Evolutionary conservation across 2,329 filamentous ascomycete species (phyloP).

Genomic region (Monascus ruber): DNA sequence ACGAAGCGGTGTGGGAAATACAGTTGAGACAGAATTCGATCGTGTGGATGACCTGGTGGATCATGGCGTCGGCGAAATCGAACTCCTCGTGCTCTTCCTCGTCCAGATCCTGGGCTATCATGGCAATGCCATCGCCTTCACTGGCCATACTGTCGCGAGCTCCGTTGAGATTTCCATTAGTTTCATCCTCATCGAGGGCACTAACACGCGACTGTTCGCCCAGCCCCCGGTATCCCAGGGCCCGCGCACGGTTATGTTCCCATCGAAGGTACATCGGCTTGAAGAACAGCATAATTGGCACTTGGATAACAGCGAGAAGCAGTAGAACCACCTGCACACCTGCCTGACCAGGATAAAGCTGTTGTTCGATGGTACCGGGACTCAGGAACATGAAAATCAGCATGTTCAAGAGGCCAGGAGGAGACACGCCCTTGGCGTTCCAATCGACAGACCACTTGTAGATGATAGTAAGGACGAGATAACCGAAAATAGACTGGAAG

Average conservation of each 20-base stretch:
- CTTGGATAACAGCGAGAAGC: slow-evolving; percentile 71
- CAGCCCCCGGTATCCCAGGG: slow-evolving; percentile 82
- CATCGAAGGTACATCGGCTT: slow-evolving; percentile 93
- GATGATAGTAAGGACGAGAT: slow-evolving; percentile 83
- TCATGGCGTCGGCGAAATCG: slow-evolving; percentile 95
- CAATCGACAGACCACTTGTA: slow-evolving; percentile 97
- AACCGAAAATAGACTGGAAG: slow-evolving; percentile 98
- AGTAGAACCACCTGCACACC: slow-evolving; percentile 66
- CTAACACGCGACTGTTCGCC: slow-evolving; percentile 81
- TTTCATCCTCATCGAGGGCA: slow-evolving; percentile 80
- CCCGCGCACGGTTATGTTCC: slow-evolving; percentile 83
- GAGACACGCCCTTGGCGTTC: slow-evolving; percentile 52
- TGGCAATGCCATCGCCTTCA: slow-evolving; percentile 70
- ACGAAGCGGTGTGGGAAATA: slow-evolving; percentile 96
- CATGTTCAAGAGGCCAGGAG: slow-evolving; percentile 93
- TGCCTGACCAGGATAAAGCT: slow-evolving; percentile 67
- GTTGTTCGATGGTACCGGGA: slow-evolving; percentile 58
- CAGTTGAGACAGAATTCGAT: slow-evolving; percentile 99
- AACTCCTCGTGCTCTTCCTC: slow-evolving; percentile 87
- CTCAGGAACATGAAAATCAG: slow-evolving; percentile 98
- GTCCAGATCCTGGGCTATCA: slow-evolving; percentile 78
- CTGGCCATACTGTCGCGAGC: slow-evolving; percentile 56
- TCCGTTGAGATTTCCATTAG: slow-evolving; percentile 51
- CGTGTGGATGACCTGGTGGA: slow-evolving; percentile 97
- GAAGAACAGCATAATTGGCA: slow-evolving; percentile 81